Evolutionary conservation across 2,329 filamentous ascomycete genomes (phyloP).

Genomic region (Microdochium trichocladiopsis): DNA sequence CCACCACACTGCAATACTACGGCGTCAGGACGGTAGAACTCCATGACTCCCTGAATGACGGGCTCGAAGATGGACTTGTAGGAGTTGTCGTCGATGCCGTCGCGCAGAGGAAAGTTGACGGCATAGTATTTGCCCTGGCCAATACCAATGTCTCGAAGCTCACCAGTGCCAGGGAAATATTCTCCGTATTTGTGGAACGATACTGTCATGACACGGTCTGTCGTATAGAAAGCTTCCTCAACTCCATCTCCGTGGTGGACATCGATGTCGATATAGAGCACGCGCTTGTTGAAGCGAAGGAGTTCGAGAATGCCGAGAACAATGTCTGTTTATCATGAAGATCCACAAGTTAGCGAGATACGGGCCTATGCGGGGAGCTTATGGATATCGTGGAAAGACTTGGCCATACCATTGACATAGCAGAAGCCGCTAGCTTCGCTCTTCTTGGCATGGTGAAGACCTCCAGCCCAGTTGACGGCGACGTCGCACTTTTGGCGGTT

Average conservation of each 20-base stretch:
- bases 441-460: constrained; percentile 96
- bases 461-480: constrained; percentile 96
- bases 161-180: constrained; percentile 90
- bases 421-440: constrained; percentile 95
- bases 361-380: neutral
- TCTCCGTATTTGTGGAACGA: constrained; percentile 97
- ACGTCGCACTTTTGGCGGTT: constrained; percentile 92
- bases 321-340: constrained; percentile 67
- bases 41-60: constrained; percentile 81
- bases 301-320: constrained; percentile 92
- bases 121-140: constrained; percentile 85
- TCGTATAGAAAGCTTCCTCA: constrained; percentile 89
- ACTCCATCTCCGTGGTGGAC: constrained; percentile 92
- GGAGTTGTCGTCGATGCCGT: constrained; percentile 82
- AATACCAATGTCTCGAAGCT: constrained; percentile 77
- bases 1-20: constrained; percentile 96
- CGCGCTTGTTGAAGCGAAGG: constrained; percentile 81
- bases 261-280: constrained; percentile 97
- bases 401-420: constrained; percentile 80
- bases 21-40: constrained; percentile 81
- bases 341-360: neutral
- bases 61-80: constrained; percentile 90
- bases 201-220: constrained; percentile 85
- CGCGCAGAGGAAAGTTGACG: constrained; percentile 85
- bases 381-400: neutral